phyloP scores from a whole-genome alignment of 345 rosid genomes.

The Lagerstroemia speciosa region DNA sequence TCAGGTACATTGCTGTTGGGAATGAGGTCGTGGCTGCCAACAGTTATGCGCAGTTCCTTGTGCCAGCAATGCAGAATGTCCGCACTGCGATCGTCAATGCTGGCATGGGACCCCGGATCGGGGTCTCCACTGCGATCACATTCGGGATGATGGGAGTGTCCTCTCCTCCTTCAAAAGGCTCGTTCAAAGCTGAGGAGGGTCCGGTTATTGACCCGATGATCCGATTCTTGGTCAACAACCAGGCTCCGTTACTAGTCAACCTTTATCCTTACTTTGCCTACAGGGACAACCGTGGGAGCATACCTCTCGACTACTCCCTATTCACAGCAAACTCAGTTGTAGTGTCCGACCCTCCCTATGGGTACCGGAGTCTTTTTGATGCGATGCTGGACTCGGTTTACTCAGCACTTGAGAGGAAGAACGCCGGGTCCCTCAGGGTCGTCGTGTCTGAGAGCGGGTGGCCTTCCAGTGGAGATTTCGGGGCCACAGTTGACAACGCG shows the following conservation, averaged over 20 bases:
- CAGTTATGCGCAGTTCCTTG: slow-evolving; percentile 16
- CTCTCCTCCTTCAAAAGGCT: slow-evolving; percentile 21
- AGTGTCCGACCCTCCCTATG: slow-evolving; percentile 12
- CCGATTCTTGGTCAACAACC: slow-evolving; percentile 26
- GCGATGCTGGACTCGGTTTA: slow-evolving; percentile 41
- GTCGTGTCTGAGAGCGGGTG: slow-evolving; percentile 63
- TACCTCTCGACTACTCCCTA: slow-evolving; percentile 29
- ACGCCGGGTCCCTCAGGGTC: slow-evolving; percentile 35
- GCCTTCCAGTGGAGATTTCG: slow-evolving; percentile 45
- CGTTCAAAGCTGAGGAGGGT: slow-evolving; percentile 8
- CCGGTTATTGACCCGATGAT: slow-evolving; percentile 25
- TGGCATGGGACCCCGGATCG: slow-evolving; percentile 29
- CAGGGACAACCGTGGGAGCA: slow-evolving; percentile 1
- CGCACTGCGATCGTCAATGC: slow-evolving; percentile 20
- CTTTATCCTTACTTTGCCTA: slow-evolving; percentile 38
- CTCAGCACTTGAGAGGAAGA: slow-evolving; percentile 44
- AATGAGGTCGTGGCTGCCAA: slow-evolving; percentile 39
- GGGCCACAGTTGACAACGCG: slow-evolving; percentile 37
- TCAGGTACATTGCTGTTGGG: slow-evolving; percentile 52
- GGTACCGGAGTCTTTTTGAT: slow-evolving; percentile 46
- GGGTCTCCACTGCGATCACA: slow-evolving; percentile 30
- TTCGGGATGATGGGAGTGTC: slow-evolving; percentile 9
- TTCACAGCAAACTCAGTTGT: slow-evolving; percentile 18
- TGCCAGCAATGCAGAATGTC: slow-evolving; percentile 43
- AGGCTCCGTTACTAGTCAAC: slow-evolving; percentile 36